phyloP scores from a whole-genome alignment of 2,329 filamentous ascomycete genomes.

The Lachnellula arida region DNA sequence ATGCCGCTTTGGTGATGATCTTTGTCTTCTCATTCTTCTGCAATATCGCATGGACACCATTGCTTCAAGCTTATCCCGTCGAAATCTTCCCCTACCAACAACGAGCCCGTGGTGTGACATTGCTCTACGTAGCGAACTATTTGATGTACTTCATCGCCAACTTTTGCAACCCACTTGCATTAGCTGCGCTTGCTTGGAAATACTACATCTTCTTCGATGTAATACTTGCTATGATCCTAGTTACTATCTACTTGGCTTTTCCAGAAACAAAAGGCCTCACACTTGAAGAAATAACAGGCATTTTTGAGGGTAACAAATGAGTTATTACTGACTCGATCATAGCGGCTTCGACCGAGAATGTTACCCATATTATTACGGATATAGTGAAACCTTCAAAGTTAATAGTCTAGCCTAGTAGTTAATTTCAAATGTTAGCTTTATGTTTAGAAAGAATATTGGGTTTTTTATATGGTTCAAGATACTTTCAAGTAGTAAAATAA shows the following conservation, averaged over 20 bases:
- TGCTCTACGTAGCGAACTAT: neutral
- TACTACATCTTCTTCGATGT: slow-evolving; percentile 38
- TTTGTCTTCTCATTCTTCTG: slow-evolving; percentile 46
- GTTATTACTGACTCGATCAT: too few relatives aligned
- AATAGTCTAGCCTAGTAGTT: too few relatives aligned
- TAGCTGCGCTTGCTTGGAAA: slow-evolving; percentile 35
- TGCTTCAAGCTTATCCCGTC: slow-evolving; percentile 15
- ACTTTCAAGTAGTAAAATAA: too few relatives aligned
- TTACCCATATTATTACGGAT: too few relatives aligned
- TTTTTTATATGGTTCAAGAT: too few relatives aligned
- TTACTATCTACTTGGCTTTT: slow-evolving; percentile 22
- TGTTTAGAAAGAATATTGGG: too few relatives aligned
- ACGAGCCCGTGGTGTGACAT: slow-evolving; percentile 29
- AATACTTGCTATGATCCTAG: slow-evolving; percentile 5
- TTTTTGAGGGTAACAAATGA: slow-evolving; percentile 5
- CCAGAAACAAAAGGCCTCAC: slow-evolving; percentile 36
- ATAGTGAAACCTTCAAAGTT: too few relatives aligned
- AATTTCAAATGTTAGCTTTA: too few relatives aligned
- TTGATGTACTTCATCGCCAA: too few relatives aligned
- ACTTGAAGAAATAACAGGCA: slow-evolving; percentile 35
- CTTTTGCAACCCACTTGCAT: slow-evolving; percentile 33
- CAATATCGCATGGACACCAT: slow-evolving; percentile 21
- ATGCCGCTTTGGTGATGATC: slow-evolving; percentile 52
- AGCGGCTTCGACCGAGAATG: too few relatives aligned
- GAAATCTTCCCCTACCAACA: slow-evolving; percentile 38